These are phyloP conservation scores for Cinchona pubescens DNA, from an alignment of 257 asterid species.

Conservation along the genomic window DNA sequence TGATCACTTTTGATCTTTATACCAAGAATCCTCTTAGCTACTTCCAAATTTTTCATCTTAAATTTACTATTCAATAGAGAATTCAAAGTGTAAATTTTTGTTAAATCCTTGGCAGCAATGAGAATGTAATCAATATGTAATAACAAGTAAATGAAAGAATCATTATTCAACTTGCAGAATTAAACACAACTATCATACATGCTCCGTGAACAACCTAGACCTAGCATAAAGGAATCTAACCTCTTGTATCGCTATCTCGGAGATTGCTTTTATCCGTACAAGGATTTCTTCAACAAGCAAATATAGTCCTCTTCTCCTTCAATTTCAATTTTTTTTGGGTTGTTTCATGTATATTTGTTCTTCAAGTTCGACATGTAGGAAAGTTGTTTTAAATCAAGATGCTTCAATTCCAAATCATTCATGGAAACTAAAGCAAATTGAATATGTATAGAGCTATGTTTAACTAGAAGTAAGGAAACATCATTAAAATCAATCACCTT, in stretches of 20 bases:
- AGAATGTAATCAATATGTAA: background rate
- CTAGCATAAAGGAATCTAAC: constrained; percentile 6
- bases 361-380: constrained; percentile 12
- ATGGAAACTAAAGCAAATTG: background rate
- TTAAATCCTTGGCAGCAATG: background rate
- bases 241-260: background rate
- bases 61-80: constrained; percentile 4
- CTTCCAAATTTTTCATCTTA: too few relatives aligned
- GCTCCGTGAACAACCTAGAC: background rate
- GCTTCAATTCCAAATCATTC: constrained; percentile 6
- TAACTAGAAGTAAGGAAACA: background rate
- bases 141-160: too few relatives aligned
- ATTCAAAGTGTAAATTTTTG: background rate
- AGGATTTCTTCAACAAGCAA: too few relatives aligned
- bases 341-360: constrained; percentile 3
- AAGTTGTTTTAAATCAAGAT: background rate
- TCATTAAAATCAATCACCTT: background rate
- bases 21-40: too few relatives aligned
- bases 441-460: background rate
- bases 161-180: too few relatives aligned
- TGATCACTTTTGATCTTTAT: background rate
- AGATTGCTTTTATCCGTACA: background rate
- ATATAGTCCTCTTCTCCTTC: too few relatives aligned
- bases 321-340: too few relatives aligned
- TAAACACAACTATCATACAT: constrained; percentile 5